These are phyloP conservation scores for Rhodotorula toruloides DNA, from an alignment of 768 basidiomycete genomes.

Conservation along the genomic window DNA sequence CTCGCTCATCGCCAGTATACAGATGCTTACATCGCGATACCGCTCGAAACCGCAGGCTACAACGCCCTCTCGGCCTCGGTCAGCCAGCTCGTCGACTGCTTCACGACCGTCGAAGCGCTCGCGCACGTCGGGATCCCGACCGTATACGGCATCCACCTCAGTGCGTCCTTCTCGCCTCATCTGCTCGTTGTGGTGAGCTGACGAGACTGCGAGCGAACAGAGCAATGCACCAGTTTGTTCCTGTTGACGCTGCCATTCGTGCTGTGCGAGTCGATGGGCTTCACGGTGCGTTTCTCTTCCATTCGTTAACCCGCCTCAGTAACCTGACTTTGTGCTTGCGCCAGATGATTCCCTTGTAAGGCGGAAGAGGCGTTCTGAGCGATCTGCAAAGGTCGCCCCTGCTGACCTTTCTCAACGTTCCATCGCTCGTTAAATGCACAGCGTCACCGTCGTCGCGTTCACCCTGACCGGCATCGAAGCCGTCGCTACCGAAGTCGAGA, in stretches of 20 bases:
- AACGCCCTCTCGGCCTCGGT: not conserved
- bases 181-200: too few relatives aligned
- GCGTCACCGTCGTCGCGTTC: conserved; percentile 59
- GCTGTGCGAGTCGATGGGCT: conserved; percentile 56
- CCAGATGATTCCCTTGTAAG: conserved; percentile 55
- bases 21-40: too few relatives aligned
- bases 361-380: not conserved
- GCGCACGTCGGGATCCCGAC: conserved; percentile 11
- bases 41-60: conserved; percentile 75
- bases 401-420: not conserved
- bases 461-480: conserved; percentile 75
- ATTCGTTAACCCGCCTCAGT: conserved; percentile 39
- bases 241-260: conserved; percentile 85
- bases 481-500: conserved; percentile 11
- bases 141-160: conserved; percentile 64
- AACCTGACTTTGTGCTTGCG: conserved; percentile 50
- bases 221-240: conserved; percentile 79
- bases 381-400: too few relatives aligned
- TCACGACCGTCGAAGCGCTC: conserved; percentile 17
- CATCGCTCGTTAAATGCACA: not conserved
- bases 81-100: conserved; percentile 20
- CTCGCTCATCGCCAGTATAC: too few relatives aligned
- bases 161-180: conserved; percentile 4
- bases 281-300: not conserved
- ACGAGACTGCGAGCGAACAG: too few relatives aligned